Evolutionary conservation across 2,329 filamentous ascomycete species (phyloP).

Genomic region (Metarhizium album): DNA sequence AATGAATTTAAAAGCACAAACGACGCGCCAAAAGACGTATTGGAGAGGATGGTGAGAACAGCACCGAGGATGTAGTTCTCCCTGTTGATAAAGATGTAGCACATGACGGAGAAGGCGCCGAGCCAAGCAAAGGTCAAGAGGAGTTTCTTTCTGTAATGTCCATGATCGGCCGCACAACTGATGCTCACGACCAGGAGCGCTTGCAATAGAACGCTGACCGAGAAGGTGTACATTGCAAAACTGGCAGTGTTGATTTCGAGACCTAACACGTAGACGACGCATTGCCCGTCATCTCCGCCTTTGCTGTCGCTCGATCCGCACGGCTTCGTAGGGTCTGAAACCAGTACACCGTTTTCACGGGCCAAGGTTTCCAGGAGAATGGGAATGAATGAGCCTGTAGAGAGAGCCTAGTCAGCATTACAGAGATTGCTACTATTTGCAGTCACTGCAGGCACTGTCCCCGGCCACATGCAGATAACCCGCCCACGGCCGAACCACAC

Average conservation of each 20-base stretch:
- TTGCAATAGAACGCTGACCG: constrained; percentile 79
- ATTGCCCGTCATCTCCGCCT: constrained; percentile 50
- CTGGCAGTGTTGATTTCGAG: constrained; percentile 88
- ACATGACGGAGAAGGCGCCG: constrained; percentile 76
- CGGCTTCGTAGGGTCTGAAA: constrained; percentile 63
- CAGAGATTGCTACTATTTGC: neutral
- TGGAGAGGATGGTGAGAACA: constrained; percentile 77
- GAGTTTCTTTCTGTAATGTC: constrained; percentile 79
- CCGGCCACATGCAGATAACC: no score
- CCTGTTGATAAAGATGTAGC: constrained; percentile 70
- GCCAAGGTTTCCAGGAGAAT: constrained; percentile 91
- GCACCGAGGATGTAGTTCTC: constrained; percentile 71
- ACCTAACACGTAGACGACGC: constrained; percentile 72
- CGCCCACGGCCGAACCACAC: no score
- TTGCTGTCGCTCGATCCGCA: constrained; percentile 57
- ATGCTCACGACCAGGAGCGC: constrained; percentile 89
- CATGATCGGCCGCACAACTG: constrained; percentile 91
- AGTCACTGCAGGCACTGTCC: no score
- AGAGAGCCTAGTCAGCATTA: constrained; percentile 1
- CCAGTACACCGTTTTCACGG: constrained; percentile 78
- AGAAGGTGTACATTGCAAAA: constrained; percentile 98
- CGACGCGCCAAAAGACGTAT: constrained; percentile 88
- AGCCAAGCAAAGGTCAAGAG: constrained; percentile 75
- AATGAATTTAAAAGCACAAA: constrained; percentile 96
- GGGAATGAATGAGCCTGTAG: constrained; percentile 79